A percentile compares a stretch with the other conserved stretches of the same genome.
These are phyloP conservation scores for Sugiyamaella marilandica DNA, from an alignment of 805 yeast species.

Conservation along the genomic window DNA sequence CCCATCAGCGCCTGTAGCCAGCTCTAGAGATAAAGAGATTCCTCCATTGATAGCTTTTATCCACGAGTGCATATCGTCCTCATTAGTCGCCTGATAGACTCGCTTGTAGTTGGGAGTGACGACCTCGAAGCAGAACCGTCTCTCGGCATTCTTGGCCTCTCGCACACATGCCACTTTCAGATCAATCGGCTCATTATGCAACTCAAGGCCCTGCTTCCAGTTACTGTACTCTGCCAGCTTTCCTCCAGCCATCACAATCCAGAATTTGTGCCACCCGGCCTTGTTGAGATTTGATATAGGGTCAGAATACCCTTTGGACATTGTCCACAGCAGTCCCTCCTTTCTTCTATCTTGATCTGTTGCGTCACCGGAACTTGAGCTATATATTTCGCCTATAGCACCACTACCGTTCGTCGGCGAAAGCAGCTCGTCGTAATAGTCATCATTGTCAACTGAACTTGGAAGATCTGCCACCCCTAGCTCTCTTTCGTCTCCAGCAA, in stretches of 20 bases:
- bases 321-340: slow-evolving; percentile 43
- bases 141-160: slow-evolving; percentile 37
- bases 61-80: slow-evolving; percentile 67
- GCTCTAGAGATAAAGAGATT: slow-evolving; percentile 40
- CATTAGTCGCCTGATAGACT: slow-evolving; percentile 67
- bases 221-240: slow-evolving; percentile 65
- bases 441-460: not conserved
- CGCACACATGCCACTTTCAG: slow-evolving; percentile 62
- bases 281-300: slow-evolving; percentile 33
- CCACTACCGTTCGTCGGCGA: slow-evolving; percentile 5
- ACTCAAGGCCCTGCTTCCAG: slow-evolving; percentile 66
- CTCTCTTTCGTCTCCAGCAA: not conserved
- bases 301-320: slow-evolving; percentile 33
- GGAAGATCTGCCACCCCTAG: not conserved
- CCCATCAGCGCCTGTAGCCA: slow-evolving; percentile 7
- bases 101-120: slow-evolving; percentile 68
- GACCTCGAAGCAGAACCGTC: slow-evolving; percentile 66
- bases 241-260: slow-evolving; percentile 74
- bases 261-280: slow-evolving; percentile 75
- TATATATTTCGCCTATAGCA: not conserved
- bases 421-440: slow-evolving; percentile 16
- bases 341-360: slow-evolving; percentile 23
- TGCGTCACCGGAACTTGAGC: not conserved
- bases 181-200: slow-evolving; percentile 64
- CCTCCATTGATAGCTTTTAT: slow-evolving; percentile 57